Conservation (phyloP, 306 rosid species). For the Lathyrus tuberosus region DNA sequence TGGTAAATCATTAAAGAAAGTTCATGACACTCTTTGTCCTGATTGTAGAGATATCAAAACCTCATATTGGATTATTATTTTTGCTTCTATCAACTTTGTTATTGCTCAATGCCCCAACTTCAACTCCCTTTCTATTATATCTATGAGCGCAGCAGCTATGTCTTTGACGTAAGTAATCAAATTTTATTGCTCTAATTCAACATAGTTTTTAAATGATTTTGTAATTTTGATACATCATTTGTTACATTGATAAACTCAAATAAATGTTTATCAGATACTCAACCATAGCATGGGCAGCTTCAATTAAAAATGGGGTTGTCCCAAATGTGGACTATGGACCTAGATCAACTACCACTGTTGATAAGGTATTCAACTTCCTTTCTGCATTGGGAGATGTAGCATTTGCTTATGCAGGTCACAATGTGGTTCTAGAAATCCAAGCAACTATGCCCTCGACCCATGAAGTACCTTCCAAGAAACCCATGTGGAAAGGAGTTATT, state of each 20-base stretch:
- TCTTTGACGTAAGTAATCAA: conserved; percentile 52
- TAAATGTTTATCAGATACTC: conserved; percentile 49
- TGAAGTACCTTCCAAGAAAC: conserved; percentile 73
- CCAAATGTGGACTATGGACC: conserved; percentile 47
- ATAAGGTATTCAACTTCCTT: conserved; percentile 50
- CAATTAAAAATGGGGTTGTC: conserved; percentile 47
- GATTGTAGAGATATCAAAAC: conserved; percentile 46
- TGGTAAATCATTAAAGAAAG: conserved; percentile 70
- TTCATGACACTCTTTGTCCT: conserved; percentile 57
- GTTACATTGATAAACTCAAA: too few species aligned
- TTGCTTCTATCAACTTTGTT: conserved; percentile 61
- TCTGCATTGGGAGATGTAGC: conserved; percentile 83
- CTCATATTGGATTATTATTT: conserved; percentile 62
- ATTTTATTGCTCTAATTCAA: neutral
- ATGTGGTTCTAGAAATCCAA: conserved; percentile 85
- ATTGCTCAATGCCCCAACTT: conserved; percentile 78
- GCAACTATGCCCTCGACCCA: conserved; percentile 90
- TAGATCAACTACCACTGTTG: conserved; percentile 14
- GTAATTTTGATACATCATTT: too few species aligned
- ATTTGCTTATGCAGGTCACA: conserved; percentile 92
- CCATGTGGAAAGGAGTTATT: conserved; percentile 86
- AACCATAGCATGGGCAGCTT: conserved; percentile 71
- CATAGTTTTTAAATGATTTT: too few species aligned
- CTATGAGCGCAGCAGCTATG: conserved; percentile 72
- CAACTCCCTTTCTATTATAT: conserved; percentile 66